Conservation (phyloP, 1,284 basidiomycete species). For the Papiliotrema laurentii region DNA sequence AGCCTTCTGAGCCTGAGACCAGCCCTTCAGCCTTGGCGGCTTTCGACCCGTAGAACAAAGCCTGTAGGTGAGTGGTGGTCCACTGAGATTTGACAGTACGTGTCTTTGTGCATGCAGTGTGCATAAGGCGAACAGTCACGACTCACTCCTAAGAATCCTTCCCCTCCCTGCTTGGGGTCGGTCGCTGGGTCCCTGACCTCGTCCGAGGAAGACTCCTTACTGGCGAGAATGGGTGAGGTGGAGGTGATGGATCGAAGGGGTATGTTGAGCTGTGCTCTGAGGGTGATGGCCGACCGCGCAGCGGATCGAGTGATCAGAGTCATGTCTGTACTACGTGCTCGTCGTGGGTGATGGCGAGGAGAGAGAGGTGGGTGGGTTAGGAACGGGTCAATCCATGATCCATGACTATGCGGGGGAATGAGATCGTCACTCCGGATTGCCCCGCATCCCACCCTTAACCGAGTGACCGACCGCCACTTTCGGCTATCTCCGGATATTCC, state of each 20-base stretch:
- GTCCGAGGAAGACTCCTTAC: background rate
- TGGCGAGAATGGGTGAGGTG: background rate
- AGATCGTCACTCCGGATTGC: too few species aligned
- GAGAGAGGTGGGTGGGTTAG: too few species aligned
- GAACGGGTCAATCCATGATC: too few species aligned
- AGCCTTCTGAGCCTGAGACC: conserved; percentile 56
- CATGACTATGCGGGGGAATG: too few species aligned
- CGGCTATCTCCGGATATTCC: background rate
- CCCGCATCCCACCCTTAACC: too few species aligned
- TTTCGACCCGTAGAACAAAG: conserved; percentile 68
- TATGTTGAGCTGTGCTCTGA: background rate
- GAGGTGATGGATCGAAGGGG: background rate
- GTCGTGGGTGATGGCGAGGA: background rate
- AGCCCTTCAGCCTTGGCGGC: conserved; percentile 79
- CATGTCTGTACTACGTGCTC: background rate
- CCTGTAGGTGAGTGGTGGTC: conserved; percentile 37
- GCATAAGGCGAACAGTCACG: background rate
- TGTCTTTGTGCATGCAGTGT: background rate
- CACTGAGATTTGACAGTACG: background rate
- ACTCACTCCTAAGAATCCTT: conserved; percentile 32
- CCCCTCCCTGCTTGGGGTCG: conserved; percentile 28
- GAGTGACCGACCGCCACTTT: background rate
- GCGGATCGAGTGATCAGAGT: background rate
- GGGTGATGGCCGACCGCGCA: background rate
- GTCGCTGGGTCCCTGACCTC: conserved; percentile 13